Percentiles rank a stretch among this genome's conserved stretches.
These are phyloP conservation scores for Aspergillus ellipticus DNA, from an alignment of 495 filamentous ascomycete species.

Conservation along the genomic window DNA sequence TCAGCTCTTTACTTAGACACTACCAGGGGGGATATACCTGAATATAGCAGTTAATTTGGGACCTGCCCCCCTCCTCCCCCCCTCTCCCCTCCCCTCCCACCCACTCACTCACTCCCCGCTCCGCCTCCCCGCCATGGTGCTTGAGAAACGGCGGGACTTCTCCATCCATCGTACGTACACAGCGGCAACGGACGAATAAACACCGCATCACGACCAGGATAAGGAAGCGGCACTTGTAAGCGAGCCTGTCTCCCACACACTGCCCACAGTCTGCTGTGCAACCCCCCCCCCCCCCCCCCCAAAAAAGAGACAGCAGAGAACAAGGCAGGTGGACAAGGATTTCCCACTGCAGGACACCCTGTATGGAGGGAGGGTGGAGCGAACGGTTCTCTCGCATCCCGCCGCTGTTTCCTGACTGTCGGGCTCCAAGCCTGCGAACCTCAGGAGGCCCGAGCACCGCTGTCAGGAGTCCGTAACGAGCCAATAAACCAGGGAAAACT, in stretches of 20 bases:
- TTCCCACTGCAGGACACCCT: slow-evolving; percentile 14
- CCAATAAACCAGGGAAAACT: neutral
- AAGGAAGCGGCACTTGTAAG: neutral
- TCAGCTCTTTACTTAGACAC: too few species aligned
- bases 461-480: slow-evolving; percentile 10
- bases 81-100: too few species aligned
- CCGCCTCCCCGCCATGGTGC: too few species aligned
- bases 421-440: slow-evolving; percentile 30
- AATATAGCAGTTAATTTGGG: too few species aligned
- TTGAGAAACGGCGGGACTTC: too few species aligned
- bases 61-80: too few species aligned
- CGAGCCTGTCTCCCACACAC: slow-evolving; percentile 3
- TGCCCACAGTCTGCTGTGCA: slow-evolving; percentile 6
- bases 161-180: too few species aligned
- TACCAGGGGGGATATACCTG: too few species aligned
- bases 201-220: too few species aligned
- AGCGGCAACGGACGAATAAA: too few species aligned
- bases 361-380: slow-evolving; percentile 28
- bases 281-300: too few species aligned
- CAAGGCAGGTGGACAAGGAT: slow-evolving; percentile 6
- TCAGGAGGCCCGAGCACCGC: slow-evolving; percentile 24
- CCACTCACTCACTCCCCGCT: too few species aligned
- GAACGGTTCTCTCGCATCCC: slow-evolving; percentile 39
- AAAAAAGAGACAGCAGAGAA: slow-evolving; percentile 2
- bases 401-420: slow-evolving; percentile 41